A percentile compares a stretch with the other conserved stretches of the same genome.
These are phyloP conservation scores for Phytophthora cryptogea DNA, from an alignment of 352 stramenopile species.

Conservation along the genomic window DNA sequence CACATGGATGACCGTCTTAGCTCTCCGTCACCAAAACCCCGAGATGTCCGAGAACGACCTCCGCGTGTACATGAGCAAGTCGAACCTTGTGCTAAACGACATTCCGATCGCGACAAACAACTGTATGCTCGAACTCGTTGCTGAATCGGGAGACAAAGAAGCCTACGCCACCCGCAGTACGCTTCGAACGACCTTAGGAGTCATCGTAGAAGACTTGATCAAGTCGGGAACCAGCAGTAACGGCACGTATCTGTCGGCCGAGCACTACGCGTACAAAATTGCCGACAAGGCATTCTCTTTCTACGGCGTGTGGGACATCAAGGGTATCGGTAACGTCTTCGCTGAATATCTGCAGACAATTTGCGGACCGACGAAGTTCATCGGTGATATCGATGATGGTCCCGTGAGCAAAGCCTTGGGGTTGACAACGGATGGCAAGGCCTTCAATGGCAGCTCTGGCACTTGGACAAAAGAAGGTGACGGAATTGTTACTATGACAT, in stretches of 20 bases:
- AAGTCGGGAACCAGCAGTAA: constrained; percentile 29
- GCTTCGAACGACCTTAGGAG: constrained; percentile 45
- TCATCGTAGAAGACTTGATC: constrained; percentile 49
- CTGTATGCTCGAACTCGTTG: constrained; percentile 33
- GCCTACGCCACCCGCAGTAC: constrained; percentile 34
- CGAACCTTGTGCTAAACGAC: constrained; percentile 44
- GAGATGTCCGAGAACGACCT: constrained; percentile 23
- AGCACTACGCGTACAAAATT: constrained; percentile 37
- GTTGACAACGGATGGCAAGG: constrained; percentile 18
- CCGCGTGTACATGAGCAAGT: constrained; percentile 25
- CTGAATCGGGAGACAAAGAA: constrained; percentile 7
- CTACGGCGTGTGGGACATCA: constrained; percentile 41
- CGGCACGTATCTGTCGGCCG: constrained; percentile 24
- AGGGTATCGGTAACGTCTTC: constrained; percentile 30
- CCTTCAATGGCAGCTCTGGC: constrained; percentile 7
- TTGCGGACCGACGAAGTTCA: constrained; percentile 42
- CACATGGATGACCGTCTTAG: constrained; percentile 21
- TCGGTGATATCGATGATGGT: constrained; percentile 41
- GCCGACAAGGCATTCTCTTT: constrained; percentile 39
- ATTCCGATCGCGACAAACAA: constrained; percentile 45
- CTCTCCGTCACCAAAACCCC: constrained; percentile 10
- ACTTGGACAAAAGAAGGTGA: constrained; percentile 5
- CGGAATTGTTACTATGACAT: not conserved
- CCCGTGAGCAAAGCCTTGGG: constrained; percentile 32
- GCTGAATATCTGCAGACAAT: constrained; percentile 46